Evolutionary conservation across 495 filamentous ascomycete species (phyloP).

Genomic region (Aspergillus asperescens): DNA sequence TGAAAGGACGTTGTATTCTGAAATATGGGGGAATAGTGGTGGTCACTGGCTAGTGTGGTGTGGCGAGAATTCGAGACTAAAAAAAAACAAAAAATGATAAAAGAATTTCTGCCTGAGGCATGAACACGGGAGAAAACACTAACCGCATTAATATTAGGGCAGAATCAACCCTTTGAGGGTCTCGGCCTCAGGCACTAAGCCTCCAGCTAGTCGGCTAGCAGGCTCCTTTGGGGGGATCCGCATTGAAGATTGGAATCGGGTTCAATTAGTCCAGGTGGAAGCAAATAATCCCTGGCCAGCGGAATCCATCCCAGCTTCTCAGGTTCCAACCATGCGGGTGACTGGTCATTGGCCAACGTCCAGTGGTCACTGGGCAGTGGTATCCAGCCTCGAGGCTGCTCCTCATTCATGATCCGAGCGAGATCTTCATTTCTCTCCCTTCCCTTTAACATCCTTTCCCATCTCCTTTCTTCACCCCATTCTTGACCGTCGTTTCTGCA

Average conservation of each 20-base stretch:
- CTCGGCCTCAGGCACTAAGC: conserved; percentile 19
- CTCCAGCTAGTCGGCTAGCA: neutral
- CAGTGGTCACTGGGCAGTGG: no score
- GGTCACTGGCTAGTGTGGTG: neutral
- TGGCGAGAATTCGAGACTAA: neutral
- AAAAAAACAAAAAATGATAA: neutral
- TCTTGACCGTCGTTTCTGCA: neutral
- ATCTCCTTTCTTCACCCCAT: neutral
- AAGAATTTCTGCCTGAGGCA: conserved; percentile 12
- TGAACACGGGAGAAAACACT: no score
- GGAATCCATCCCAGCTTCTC: conserved; percentile 10
- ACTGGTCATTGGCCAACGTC: neutral
- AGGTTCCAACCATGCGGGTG: neutral
- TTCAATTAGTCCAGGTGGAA: conserved; percentile 9
- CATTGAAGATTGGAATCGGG: conserved; percentile 10
- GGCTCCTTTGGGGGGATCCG: conserved; percentile 13
- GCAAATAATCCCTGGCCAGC: conserved; percentile 19
- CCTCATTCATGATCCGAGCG: conserved; percentile 2
- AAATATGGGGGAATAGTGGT: neutral
- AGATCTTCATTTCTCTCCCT: conserved; percentile 10
- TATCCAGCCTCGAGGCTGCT: neutral
- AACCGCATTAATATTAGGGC: neutral
- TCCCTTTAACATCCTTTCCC: neutral
- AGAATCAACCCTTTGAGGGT: neutral
- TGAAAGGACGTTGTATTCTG: neutral